These are phyloP conservation scores for Verruconis gallopava DNA, from an alignment of 2,329 filamentous ascomycete species.

Conservation along the genomic window DNA sequence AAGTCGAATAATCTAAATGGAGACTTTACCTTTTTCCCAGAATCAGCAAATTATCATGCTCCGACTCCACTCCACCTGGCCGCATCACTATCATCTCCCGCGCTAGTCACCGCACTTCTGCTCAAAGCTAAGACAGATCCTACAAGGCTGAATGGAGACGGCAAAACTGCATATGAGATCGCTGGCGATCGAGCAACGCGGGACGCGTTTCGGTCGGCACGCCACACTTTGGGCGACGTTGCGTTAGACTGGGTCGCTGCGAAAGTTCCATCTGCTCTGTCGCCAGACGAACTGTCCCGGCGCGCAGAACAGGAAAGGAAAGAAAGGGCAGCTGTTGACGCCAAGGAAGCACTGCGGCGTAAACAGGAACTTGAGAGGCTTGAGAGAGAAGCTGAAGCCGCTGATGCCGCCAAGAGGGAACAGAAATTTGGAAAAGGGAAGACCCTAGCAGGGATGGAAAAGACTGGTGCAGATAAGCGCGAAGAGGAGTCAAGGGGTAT, in stretches of 20 bases:
- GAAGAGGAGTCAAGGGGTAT: conserved; percentile 76
- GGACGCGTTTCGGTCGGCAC: conserved; percentile 82
- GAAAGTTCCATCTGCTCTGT: conserved; percentile 58
- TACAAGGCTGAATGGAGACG: conserved; percentile 54
- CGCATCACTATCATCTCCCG: conserved; percentile 64
- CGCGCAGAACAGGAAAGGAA: conserved; percentile 57
- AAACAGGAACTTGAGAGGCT: conserved; percentile 64
- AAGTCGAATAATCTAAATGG: conserved; percentile 58
- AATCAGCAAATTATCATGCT: conserved; percentile 61
- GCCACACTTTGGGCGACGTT: conserved; percentile 64
- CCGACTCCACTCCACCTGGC: conserved; percentile 78
- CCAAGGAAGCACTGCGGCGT: conserved; percentile 45
- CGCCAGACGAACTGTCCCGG: conserved; percentile 56
- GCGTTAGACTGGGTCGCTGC: conserved; percentile 69
- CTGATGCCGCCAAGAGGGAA: conserved; percentile 38
- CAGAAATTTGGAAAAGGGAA: conserved; percentile 34
- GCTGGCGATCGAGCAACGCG: conserved; percentile 74
- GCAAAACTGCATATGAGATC: conserved; percentile 77
- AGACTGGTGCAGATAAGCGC: conserved; percentile 66
- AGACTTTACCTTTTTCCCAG: conserved; percentile 63
- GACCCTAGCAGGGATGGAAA: conserved; percentile 44
- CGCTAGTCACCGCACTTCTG: conserved; percentile 66
- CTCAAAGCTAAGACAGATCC: conserved; percentile 65
- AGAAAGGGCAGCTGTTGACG: conserved; percentile 55
- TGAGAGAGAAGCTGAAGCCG: conserved; percentile 39